Conservation (phyloP, 2,329 filamentous ascomycete species). For the Phaeosphaeria sp. region DNA sequence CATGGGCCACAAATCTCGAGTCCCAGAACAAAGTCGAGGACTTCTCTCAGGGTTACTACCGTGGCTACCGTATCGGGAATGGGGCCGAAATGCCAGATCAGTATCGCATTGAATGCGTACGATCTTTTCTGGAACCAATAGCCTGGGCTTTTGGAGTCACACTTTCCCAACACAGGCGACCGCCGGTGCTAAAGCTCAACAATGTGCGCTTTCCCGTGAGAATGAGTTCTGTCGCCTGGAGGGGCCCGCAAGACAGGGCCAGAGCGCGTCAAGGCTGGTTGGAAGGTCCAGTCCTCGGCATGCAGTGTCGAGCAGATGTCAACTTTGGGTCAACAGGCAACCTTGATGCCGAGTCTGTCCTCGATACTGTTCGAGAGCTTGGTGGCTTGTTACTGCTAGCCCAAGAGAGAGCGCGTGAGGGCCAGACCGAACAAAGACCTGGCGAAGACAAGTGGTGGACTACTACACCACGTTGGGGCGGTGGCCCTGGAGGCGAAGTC, state of each 20-base stretch:
- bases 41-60: conserved; percentile 55
- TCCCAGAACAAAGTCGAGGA: conserved; percentile 29
- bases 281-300: conserved; percentile 64
- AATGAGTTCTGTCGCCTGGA: conserved; percentile 62
- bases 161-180: conserved; percentile 55
- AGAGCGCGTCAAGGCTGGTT: conserved; percentile 62
- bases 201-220: conserved; percentile 63
- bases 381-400: conserved; percentile 65
- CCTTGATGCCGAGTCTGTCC: conserved; percentile 41
- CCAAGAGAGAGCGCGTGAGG: conserved; percentile 66
- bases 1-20: conserved; percentile 29
- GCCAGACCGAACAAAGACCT: conserved; percentile 55
- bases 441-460: conserved; percentile 69
- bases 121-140: conserved; percentile 64
- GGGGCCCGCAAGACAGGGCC: conserved; percentile 60
- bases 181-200: conserved; percentile 56
- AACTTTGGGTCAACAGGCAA: conserved; percentile 54
- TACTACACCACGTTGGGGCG: conserved; percentile 63
- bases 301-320: conserved; percentile 63
- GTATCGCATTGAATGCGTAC: conserved; percentile 63
- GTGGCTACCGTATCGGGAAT: conserved; percentile 64
- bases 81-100: conserved; percentile 66
- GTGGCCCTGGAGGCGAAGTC: conserved; percentile 56
- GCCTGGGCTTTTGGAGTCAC: conserved; percentile 66
- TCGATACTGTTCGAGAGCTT: conserved; percentile 65